phyloP scores from a whole-genome alignment of 495 filamentous ascomycete genomes.

The Neurospora sp. region DNA sequence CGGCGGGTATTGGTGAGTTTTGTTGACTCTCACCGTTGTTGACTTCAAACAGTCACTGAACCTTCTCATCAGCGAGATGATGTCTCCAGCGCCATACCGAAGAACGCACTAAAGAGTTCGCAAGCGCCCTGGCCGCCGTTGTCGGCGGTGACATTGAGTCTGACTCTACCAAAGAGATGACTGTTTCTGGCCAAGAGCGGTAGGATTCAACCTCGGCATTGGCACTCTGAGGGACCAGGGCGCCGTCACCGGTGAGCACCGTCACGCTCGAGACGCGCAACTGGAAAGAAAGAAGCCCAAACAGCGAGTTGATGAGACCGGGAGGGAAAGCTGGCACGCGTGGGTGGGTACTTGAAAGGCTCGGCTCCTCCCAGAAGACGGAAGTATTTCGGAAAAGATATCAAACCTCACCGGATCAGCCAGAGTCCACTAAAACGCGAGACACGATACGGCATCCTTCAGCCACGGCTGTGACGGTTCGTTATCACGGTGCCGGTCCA shows the following conservation, averaged over 20 bases:
- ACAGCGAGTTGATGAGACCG: not conserved
- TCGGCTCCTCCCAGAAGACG: not conserved
- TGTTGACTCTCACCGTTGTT: not conserved
- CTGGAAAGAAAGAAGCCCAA: not conserved
- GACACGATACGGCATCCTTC: not conserved
- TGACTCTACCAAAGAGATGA: no score
- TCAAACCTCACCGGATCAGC: not conserved
- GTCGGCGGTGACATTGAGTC: not conserved
- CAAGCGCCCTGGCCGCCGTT: not conserved
- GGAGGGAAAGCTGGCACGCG: not conserved
- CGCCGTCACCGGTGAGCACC: not conserved
- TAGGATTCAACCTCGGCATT: not conserved
- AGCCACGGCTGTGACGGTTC: not conserved
- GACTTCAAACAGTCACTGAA: not conserved
- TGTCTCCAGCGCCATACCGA: not conserved
- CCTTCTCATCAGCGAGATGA: not conserved
- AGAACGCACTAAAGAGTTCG: not conserved
- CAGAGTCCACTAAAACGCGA: not conserved
- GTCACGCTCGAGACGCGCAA: not conserved
- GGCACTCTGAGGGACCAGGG: not conserved
- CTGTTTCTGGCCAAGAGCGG: not conserved
- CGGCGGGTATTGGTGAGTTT: not conserved
- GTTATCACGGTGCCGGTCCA: not conserved
- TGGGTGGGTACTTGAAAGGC: not conserved
- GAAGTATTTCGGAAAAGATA: not conserved